Base-by-base conservation (phyloP, 768 basidiomycete species). In the Russula brevipes region DNA sequence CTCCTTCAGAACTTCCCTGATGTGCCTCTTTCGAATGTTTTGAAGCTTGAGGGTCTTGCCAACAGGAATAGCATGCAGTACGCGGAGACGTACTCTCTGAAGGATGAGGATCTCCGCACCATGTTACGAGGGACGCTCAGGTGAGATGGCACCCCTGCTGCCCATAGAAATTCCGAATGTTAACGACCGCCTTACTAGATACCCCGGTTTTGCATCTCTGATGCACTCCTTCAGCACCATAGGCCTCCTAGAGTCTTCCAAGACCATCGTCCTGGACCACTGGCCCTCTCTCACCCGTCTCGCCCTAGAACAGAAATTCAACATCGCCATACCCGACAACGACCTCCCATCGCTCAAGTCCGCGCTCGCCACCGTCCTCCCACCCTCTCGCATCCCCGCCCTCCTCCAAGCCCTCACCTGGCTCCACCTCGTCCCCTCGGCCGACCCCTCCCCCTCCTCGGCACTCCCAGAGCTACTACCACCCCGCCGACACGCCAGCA, bases 41-140 rank as follows among this genome's bases (percentile, higher is more conserved):
- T 91, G 47, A 77, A 75, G 52, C 74, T 96, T 16, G 94, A 98
- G 69, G 94, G 94, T 0, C 73, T 96, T 1, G 85, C 95, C 24
- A 98, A 98, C 72, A 77, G 94, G 35, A 82, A 95, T 70, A 91
- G 89, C 67, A 69, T 94, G 7, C 74, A 79, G 0, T 97, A 98
- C 69, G 79, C 79, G 0, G 73, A 78, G 5, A 80, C 81, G 3
- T 97, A 97, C 72, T 76, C 79, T 0, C 76, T 93, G 3, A 78
- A 77, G 5, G 69, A 76, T 0, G 72, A 71, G 44, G 51, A 60
- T 6, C 67, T 89, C 60, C 78, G 81, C 54, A 88, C 91, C 1
- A 75, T 95, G 54, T 74, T 97, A 69, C 81, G 95, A 39, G 95
- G 95, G 5, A 97, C 95, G 0, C 73, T 97, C 50, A 82, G 94